phyloP scores from a whole-genome alignment of 805 yeast genomes.

The Candida nanaspora region DNA sequence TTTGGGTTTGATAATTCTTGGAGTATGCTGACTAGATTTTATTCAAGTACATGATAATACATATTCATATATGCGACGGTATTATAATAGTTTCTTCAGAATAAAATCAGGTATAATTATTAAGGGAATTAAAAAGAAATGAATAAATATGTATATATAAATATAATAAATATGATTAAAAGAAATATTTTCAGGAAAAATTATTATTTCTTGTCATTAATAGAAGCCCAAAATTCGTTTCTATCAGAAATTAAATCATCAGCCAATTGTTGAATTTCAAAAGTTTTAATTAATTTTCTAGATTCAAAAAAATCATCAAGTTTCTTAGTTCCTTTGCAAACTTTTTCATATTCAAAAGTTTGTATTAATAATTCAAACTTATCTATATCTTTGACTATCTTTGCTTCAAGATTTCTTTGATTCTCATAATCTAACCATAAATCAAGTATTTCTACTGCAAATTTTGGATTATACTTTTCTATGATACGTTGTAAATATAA shows the following conservation, averaged over 20 bases:
- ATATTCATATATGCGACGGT: too few species aligned
- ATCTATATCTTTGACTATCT: conserved; percentile 89
- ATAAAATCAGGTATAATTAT: too few species aligned
- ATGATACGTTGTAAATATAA: conserved; percentile 55
- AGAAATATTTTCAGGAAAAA: neutral
- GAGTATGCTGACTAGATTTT: conserved; percentile 26
- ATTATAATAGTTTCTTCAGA: neutral
- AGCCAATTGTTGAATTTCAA: conserved; percentile 64
- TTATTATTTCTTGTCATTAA: neutral
- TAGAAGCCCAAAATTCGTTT: conserved; percentile 28
- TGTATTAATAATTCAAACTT: conserved; percentile 81
- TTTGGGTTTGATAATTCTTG: conserved; percentile 83
- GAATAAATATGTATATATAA: neutral
- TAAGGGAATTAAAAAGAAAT: too few species aligned
- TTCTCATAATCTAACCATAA: conserved; percentile 89
- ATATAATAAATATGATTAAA: neutral
- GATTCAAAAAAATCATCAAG: conserved; percentile 67
- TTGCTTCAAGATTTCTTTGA: conserved; percentile 73
- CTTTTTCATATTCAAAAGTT: conserved; percentile 78
- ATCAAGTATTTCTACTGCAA: conserved; percentile 57
- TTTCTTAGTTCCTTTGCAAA: conserved; percentile 46
- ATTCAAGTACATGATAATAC: conserved; percentile 3
- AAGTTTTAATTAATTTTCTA: conserved; percentile 54
- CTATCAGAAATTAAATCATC: conserved; percentile 48
- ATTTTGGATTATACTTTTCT: conserved; percentile 52